Percentiles rank a stretch among this genome's conserved stretches.
Evolutionary conservation across 805 yeast genomes (phyloP).

Genomic region (Jamesozyma spencerorum): DNA sequence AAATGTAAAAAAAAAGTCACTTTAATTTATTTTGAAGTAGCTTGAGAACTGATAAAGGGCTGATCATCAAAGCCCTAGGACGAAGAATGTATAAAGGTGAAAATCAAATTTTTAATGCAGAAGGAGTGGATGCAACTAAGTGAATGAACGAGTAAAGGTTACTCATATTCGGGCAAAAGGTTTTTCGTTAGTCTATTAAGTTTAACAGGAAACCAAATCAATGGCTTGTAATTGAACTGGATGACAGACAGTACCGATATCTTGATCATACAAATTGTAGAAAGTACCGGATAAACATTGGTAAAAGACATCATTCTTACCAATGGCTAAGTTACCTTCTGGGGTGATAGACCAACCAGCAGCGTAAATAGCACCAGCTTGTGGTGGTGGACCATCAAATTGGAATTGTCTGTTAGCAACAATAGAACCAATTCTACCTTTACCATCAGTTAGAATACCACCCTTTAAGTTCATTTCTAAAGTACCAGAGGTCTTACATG

Average conservation of each 20-base stretch:
- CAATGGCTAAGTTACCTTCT: slow-evolving; percentile 50
- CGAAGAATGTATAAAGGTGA: too few relatives aligned
- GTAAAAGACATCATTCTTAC: slow-evolving; percentile 46
- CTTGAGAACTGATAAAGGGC: too few relatives aligned
- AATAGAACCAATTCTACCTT: slow-evolving; percentile 57
- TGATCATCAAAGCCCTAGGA: too few relatives aligned
- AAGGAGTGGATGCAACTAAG: slow-evolving; percentile 13
- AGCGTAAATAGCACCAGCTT: slow-evolving; percentile 53
- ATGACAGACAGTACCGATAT: slow-evolving; percentile 26
- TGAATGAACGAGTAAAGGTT: background rate
- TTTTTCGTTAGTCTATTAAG: background rate
- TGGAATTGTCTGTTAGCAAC: slow-evolving; percentile 68
- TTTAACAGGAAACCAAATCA: slow-evolving; percentile 2
- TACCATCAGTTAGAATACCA: slow-evolving; percentile 42
- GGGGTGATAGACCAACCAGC: slow-evolving; percentile 47
- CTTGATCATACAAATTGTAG: slow-evolving; percentile 56
- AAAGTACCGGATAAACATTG: slow-evolving; percentile 59
- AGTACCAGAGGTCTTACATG: slow-evolving; percentile 35
- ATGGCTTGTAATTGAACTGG: slow-evolving; percentile 1
- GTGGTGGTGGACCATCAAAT: slow-evolving; percentile 68
- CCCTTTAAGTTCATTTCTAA: slow-evolving; percentile 41
- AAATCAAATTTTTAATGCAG: slow-evolving; percentile 26
- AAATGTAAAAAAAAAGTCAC: too few relatives aligned
- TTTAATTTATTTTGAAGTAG: too few relatives aligned
- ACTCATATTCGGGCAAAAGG: too few relatives aligned